Evolutionary conservation across 192 early-diverging fungal genomes (phyloP).

Genomic region (Chytriomyces sp.): DNA sequence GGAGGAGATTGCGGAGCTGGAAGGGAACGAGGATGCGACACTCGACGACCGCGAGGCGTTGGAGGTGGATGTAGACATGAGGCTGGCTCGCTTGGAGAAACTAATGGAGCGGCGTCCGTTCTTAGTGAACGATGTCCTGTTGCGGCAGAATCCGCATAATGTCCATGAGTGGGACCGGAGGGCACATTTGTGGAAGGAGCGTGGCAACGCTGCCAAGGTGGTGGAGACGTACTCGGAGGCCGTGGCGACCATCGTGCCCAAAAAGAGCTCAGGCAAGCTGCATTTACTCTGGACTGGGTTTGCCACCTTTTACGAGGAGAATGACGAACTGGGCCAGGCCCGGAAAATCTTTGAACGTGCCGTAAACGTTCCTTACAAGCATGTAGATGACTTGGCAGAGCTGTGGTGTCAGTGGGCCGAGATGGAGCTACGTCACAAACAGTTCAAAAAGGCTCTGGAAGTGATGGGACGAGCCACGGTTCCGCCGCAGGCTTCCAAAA

Average conservation of each 20-base stretch:
- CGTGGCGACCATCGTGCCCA: conserved; percentile 71
- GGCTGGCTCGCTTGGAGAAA: conserved; percentile 82
- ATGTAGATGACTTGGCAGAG: conserved; percentile 82
- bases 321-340: conserved; percentile 62
- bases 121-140: conserved; percentile 88
- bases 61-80: conserved; percentile 77
- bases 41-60: conserved; percentile 47
- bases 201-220: conserved; percentile 48
- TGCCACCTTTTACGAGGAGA: conserved; percentile 76
- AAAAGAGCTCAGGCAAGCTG: conserved; percentile 76
- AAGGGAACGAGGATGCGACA: conserved; percentile 45
- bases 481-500: conserved; percentile 53
- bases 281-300: conserved; percentile 82
- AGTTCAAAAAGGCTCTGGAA: conserved; percentile 71
- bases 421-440: conserved; percentile 65
- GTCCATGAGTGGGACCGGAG: conserved; percentile 92
- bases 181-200: conserved; percentile 66
- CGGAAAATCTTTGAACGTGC: conserved; percentile 84
- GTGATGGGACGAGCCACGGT: conserved; percentile 85
- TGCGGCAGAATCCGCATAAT: conserved; percentile 89
- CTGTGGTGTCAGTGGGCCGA: conserved; percentile 93
- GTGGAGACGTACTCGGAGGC: conserved; percentile 78
- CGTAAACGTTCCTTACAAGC: conserved; percentile 74
- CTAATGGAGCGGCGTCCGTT: conserved; percentile 91
- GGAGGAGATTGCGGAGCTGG: conserved; percentile 49